phyloP scores from a whole-genome alignment of 352 stramenopile genomes.

The Pythium volutum region DNA sequence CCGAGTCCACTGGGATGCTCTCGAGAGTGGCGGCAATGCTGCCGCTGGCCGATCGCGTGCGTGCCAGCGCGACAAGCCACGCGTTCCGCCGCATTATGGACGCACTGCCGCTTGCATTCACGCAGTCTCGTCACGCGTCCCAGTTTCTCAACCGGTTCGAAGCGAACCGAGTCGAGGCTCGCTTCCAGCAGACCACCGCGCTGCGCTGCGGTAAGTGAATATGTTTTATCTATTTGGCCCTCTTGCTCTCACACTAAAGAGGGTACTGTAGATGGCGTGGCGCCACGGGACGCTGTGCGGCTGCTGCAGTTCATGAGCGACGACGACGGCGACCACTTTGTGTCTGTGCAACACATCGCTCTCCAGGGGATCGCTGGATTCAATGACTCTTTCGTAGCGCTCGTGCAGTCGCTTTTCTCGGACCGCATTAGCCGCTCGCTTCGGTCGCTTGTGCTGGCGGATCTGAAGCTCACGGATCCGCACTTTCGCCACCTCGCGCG shows the following conservation, averaged over 20 bases:
- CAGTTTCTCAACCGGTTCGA: background rate
- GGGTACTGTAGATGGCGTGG: background rate
- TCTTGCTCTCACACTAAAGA: background rate
- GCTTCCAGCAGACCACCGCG: slow-evolving; percentile 4
- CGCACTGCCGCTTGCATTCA: slow-evolving; percentile 14
- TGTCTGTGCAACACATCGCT: slow-evolving; percentile 29
- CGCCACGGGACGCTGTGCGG: slow-evolving; percentile 16
- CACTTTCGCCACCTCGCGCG: slow-evolving; percentile 44
- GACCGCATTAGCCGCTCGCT: slow-evolving; percentile 41
- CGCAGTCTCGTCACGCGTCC: background rate
- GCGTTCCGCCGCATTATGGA: slow-evolving; percentile 8
- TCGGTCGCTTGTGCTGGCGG: slow-evolving; percentile 29
- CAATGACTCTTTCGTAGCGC: slow-evolving; percentile 31
- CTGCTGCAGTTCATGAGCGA: slow-evolving; percentile 38
- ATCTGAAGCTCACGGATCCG: slow-evolving; percentile 37
- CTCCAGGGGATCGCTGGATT: slow-evolving; percentile 32
- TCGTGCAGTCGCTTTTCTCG: slow-evolving; percentile 58
- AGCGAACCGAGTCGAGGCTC: background rate
- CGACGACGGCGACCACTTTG: slow-evolving; percentile 39
- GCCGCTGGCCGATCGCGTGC: slow-evolving; percentile 9
- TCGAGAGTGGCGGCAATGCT: slow-evolving; percentile 27
- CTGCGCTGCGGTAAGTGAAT: slow-evolving; percentile 1
- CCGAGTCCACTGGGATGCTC: slow-evolving; percentile 3
- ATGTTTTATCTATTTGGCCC: background rate
- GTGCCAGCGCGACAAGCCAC: slow-evolving; percentile 7